phyloP scores from a whole-genome alignment of 2,329 filamentous ascomycete genomes.

The Neonectria coccinea region DNA sequence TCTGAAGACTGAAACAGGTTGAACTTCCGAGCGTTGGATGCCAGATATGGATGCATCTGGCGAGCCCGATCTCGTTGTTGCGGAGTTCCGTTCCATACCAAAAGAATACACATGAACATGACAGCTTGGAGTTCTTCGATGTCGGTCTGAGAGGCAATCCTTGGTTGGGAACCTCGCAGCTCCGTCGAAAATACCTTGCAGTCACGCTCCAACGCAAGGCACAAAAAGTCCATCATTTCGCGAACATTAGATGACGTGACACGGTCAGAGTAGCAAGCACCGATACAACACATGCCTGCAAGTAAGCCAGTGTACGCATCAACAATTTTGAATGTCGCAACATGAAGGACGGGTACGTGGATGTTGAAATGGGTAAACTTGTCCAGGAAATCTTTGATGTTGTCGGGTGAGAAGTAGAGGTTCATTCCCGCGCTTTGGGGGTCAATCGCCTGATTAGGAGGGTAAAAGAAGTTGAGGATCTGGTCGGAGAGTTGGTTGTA shows the following conservation, averaged over 20 bases:
- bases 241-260: slow-evolving; percentile 71
- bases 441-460: slow-evolving; percentile 59
- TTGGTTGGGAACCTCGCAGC: slow-evolving; percentile 33
- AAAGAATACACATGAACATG: slow-evolving; percentile 70
- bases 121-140: slow-evolving; percentile 77
- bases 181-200: slow-evolving; percentile 56
- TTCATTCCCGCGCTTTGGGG: slow-evolving; percentile 68
- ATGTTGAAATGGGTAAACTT: slow-evolving; percentile 79
- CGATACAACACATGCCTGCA: slow-evolving; percentile 77
- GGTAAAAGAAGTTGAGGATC: slow-evolving; percentile 68
- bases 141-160: slow-evolving; percentile 52
- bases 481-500: slow-evolving; percentile 67
- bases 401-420: slow-evolving; percentile 74
- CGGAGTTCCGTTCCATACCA: slow-evolving; percentile 77
- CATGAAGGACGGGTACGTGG: slow-evolving; percentile 79
- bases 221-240: slow-evolving; percentile 74
- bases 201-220: slow-evolving; percentile 68
- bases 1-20: slow-evolving; percentile 67
- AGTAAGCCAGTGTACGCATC: slow-evolving; percentile 75
- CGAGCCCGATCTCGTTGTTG: slow-evolving; percentile 73
- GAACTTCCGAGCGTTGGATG: slow-evolving; percentile 66
- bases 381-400: slow-evolving; percentile 77
- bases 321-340: slow-evolving; percentile 76
- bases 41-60: slow-evolving; percentile 68
- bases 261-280: slow-evolving; percentile 78